A percentile compares a stretch with the other conserved stretches of the same genome.
phyloP scores from a whole-genome alignment of 441 rosid genomes.

The Mallotus japonicus region DNA sequence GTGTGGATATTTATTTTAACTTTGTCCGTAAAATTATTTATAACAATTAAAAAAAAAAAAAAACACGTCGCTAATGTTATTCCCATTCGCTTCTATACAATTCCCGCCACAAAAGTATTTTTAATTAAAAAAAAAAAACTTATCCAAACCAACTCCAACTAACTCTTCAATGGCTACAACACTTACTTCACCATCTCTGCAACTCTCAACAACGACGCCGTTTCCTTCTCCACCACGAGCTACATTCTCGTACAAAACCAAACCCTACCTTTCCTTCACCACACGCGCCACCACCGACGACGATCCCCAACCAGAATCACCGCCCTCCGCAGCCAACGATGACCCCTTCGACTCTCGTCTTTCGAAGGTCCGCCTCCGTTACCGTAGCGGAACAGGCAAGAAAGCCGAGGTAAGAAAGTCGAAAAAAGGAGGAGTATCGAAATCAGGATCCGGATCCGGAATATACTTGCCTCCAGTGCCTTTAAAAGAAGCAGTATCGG shows the following conservation, averaged over 20 bases:
- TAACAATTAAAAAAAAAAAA: too few relatives aligned
- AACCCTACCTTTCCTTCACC: constrained; percentile 26
- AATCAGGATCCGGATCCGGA: constrained; percentile 29
- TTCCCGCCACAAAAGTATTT: constrained; percentile 11
- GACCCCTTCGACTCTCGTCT: constrained; percentile 70
- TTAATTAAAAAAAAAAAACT: background rate
- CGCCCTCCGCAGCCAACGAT: constrained; percentile 21
- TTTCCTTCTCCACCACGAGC: constrained; percentile 29
- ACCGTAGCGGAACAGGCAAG: constrained; percentile 73
- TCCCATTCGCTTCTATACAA: background rate
- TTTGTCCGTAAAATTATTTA: too few relatives aligned
- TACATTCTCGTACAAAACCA: constrained; percentile 5
- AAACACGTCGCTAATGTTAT: background rate
- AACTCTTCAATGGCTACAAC: constrained; percentile 38
- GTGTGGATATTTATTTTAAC: too few relatives aligned
- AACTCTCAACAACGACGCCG: constrained; percentile 26
- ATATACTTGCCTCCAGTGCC: constrained; percentile 72
- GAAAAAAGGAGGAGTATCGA: constrained; percentile 45
- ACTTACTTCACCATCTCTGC: constrained; percentile 37
- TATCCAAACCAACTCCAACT: constrained; percentile 21
- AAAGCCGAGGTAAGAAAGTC: constrained; percentile 71
- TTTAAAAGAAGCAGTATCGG: constrained; percentile 61
- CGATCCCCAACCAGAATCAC: constrained; percentile 34
- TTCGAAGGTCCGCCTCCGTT: constrained; percentile 55
- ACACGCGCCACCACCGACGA: constrained; percentile 36